A percentile compares a stretch with the other conserved stretches of the same genome.
These are phyloP conservation scores for Parastagonospora nodorum DNA, from an alignment of 2,329 filamentous ascomycete species.

Conservation along the genomic window DNA sequence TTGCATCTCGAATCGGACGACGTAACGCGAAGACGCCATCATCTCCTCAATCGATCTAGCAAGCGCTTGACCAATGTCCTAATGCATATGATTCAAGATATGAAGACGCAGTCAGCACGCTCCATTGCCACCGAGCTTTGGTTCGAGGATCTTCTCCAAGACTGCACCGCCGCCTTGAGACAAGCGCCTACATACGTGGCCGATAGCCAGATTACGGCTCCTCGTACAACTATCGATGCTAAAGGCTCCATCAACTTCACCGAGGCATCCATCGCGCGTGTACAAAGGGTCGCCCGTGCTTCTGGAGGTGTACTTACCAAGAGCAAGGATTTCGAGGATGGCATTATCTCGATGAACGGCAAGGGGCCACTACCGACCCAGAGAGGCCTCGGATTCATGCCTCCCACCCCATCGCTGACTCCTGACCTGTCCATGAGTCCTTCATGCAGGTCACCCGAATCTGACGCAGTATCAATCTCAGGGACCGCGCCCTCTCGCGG, in stretches of 20 bases:
- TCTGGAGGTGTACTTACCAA: neutral
- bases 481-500: slow-evolving; percentile 2
- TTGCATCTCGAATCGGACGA: slow-evolving; percentile 9
- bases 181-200: slow-evolving; percentile 10
- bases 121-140: slow-evolving; percentile 8
- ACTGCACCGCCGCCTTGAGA: slow-evolving; percentile 6
- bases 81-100: slow-evolving; percentile 8
- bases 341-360: slow-evolving; percentile 8
- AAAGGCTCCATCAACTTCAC: slow-evolving; percentile 14
- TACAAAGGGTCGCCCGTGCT: neutral
- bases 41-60: slow-evolving; percentile 11
- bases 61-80: slow-evolving; percentile 12
- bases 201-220: slow-evolving; percentile 6
- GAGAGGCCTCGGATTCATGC: slow-evolving; percentile 9
- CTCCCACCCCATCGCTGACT: slow-evolving; percentile 17
- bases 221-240: slow-evolving; percentile 11
- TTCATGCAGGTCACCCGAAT: slow-evolving; percentile 10
- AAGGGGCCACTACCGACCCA: slow-evolving; percentile 3
- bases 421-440: slow-evolving; percentile 9
- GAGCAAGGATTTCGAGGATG: slow-evolving; percentile 8
- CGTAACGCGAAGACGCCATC: slow-evolving; percentile 7
- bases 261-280: slow-evolving; percentile 7
- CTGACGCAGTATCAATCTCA: slow-evolving; percentile 5
- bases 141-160: slow-evolving; percentile 16
- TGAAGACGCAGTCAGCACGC: slow-evolving; percentile 8